Evolutionary conservation across 139 green algal species (phyloP), one percentile per base, ranked within the genome.

Genomic region (Eudorina sp.): DNA sequence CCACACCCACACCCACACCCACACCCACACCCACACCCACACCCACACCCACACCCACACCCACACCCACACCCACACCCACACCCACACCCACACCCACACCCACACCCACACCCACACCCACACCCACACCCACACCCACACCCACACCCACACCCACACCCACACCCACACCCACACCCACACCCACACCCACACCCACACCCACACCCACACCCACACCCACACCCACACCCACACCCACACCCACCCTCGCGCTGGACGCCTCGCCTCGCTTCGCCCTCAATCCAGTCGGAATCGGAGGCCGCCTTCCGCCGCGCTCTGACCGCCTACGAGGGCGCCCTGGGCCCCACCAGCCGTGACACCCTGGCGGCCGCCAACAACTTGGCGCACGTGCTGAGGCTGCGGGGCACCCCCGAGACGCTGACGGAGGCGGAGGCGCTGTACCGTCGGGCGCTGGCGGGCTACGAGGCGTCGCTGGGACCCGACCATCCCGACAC

Each of bases 261-360:
- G 5, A 31, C 7, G 38, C 13, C 5, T 18, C 45, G 3, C 45
- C 25, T 60, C n/a, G n/a, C n/a, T 7, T 43, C 72, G 1, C 23
- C n/a, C 43, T 34, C 46, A 1, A 14, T 40, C 23, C 81, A 87
- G 81, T 13, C 62, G 14, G 81, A 78, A 31, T 45, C 81, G 3
- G 81, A 87, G 81, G 62, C 1, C 18, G 45, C 53, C 1, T 78
- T 87, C 64, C 81, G 81, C 4, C 14, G 31, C 8, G 81, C 81
- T 2, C 81, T 87, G 81, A n/a, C 34, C 3, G 81, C 64, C 46
- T 78, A 79, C 64, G 81, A 87, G 81, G 81, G 58, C 40, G n/a
- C 45, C 64, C 25, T 41, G 29, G 81, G 81, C 0, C 6, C 45
- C 45, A 29, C 45, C 43, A 29, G 6, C 64, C 18, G 21, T 3